These are phyloP conservation scores for Tulasnella sp. DNA, from an alignment of 768 basidiomycete species.

Conservation along the genomic window DNA sequence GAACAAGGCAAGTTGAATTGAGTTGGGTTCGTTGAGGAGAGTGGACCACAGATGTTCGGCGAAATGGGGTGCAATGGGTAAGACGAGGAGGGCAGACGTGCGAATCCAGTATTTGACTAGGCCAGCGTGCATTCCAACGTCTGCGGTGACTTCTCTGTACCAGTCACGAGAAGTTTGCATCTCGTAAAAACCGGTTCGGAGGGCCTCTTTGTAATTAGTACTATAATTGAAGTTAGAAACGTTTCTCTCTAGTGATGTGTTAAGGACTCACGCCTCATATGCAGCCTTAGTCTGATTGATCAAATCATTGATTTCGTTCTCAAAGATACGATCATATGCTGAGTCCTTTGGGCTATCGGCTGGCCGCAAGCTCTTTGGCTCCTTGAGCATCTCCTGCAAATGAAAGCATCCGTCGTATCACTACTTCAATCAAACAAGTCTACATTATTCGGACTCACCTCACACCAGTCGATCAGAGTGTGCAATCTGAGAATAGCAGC, in stretches of 20 bases:
- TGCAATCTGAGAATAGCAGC: slow-evolving; percentile 89
- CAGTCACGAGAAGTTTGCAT: slow-evolving; percentile 84
- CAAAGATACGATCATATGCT: slow-evolving; percentile 83
- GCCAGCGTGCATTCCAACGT: slow-evolving; percentile 83
- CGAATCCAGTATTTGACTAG: slow-evolving; percentile 79
- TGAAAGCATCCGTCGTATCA: not conserved
- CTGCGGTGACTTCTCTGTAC: slow-evolving; percentile 77
- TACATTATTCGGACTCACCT: slow-evolving; percentile 43
- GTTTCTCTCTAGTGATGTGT: not conserved
- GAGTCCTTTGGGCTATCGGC: slow-evolving; percentile 44
- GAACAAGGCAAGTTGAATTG: slow-evolving; percentile 76
- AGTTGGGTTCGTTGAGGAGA: slow-evolving; percentile 56
- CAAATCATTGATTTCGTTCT: slow-evolving; percentile 78
- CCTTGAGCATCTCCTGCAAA: slow-evolving; percentile 63
- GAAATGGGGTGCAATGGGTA: slow-evolving; percentile 87
- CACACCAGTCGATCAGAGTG: slow-evolving; percentile 83
- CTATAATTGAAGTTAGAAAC: slow-evolving; percentile 30
- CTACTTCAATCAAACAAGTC: too few species aligned
- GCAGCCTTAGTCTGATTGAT: slow-evolving; percentile 69
- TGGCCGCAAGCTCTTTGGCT: slow-evolving; percentile 53
- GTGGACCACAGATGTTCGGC: slow-evolving; percentile 79
- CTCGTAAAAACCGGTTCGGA: slow-evolving; percentile 94
- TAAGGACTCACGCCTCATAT: slow-evolving; percentile 57
- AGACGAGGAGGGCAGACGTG: slow-evolving; percentile 60
- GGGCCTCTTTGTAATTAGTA: slow-evolving; percentile 87